Base-by-base conservation (phyloP, 208 protist genomes). In the Strigomonas culicis region DNA sequence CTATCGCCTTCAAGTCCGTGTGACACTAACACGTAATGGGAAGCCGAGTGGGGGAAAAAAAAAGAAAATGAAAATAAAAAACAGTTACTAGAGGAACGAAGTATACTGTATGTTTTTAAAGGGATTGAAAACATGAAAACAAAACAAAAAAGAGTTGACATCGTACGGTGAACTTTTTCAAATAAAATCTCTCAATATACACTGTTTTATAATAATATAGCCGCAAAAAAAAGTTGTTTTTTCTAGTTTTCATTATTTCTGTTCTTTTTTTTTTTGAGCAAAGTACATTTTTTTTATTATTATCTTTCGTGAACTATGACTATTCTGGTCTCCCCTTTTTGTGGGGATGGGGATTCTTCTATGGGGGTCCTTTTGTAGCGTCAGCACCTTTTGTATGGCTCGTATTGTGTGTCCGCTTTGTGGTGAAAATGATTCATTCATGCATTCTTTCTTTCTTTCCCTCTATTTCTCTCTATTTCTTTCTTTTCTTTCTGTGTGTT, bases 401-500 rank as follows among this genome's bases (percentile, higher is more conserved):
- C n/a, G n/a, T n/a, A n/a, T n/a, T n/a, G n/a, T n/a, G n/a, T n/a
- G n/a, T n/a, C n/a, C n/a, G n/a, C n/a, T n/a, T n/a, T n/a, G n/a
- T n/a, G n/a, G n/a, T n/a, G n/a, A n/a, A n/a, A n/a, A n/a, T 68
- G 31, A 61, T 57, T 61, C 27, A 22, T 53, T 8, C 36, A 24
- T 28, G n/a, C 47, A 44, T 61, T 61, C 31, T 36, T 51, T 50
- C 11, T 41, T 44, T 52, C 50, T 60, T 34, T 6, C 11, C 46
- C 25, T 49, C 22, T 59, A 6, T 39, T 24, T 10, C 10, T 34
- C 43, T 24, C 8, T 44, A 43, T 36, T 59, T 1, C 1, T 32
- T 47, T 59, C 17, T 53, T 66, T 66, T 22, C 44, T 43, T 32
- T 61, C 21, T 61, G 57, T 61, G 8, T 61, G 28, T 19, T 46